Percentiles rank a stretch among this genome's conserved stretches.
Evolutionary conservation across 1,284 basidiomycete species (phyloP).

Genomic region (Melampsora medusae): DNA sequence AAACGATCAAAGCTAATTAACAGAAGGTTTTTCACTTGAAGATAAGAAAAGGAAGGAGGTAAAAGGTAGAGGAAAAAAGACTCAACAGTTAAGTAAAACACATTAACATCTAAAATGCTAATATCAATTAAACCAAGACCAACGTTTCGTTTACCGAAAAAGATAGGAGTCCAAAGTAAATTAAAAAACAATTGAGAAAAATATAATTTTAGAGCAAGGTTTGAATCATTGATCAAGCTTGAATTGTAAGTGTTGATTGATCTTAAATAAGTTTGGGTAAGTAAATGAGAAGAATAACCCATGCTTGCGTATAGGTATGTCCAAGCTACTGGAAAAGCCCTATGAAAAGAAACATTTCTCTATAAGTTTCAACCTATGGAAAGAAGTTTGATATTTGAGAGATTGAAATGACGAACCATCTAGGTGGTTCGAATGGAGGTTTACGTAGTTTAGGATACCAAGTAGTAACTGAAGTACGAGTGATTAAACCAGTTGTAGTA

Average conservation of each 20-base stretch:
- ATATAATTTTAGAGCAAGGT: constrained; percentile 50
- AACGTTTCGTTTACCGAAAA: constrained; percentile 51
- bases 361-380: constrained; percentile 23
- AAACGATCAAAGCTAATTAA: background rate
- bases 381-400: background rate
- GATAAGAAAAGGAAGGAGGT: background rate
- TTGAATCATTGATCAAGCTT: constrained; percentile 46
- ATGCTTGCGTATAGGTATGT: constrained; percentile 52
- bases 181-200: constrained; percentile 52
- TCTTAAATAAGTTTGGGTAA: constrained; percentile 48
- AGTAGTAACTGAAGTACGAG: constrained; percentile 49
- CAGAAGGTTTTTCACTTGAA: background rate
- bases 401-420: constrained; percentile 1
- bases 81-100: constrained; percentile 49
- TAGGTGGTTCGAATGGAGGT: constrained; percentile 19
- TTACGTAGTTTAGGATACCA: constrained; percentile 37
- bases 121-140: constrained; percentile 51
- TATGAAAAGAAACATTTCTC: background rate
- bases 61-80: background rate
- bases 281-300: constrained; percentile 51
- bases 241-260: constrained; percentile 48
- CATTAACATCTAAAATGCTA: constrained; percentile 50
- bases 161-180: constrained; percentile 52
- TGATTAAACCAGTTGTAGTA: constrained; percentile 46
- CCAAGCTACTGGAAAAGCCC: constrained; percentile 48